Conservation (phyloP, 495 filamentous ascomycete genomes). For the Trichoderma virens region DNA sequence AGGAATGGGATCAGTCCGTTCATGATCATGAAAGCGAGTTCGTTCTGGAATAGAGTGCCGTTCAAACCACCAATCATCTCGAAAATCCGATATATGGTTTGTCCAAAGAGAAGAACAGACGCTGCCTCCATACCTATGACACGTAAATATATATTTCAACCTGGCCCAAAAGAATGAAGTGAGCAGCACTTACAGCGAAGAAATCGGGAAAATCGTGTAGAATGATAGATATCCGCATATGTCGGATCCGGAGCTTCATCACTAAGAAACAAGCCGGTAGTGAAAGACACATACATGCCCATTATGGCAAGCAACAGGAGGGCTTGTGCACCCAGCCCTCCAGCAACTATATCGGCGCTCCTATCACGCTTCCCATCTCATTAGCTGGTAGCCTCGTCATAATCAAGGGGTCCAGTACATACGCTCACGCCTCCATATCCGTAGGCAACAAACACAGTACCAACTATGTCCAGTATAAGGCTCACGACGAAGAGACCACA, state of each 20-base stretch:
- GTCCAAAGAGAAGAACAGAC: conserved; percentile 23
- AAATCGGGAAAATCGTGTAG: conserved; percentile 26
- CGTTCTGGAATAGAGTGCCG: conserved; percentile 21
- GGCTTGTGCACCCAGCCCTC: background rate
- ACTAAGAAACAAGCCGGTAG: conserved; percentile 23
- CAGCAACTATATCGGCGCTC: background rate
- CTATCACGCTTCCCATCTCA: background rate
- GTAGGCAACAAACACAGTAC: conserved; percentile 19
- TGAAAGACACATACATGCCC: conserved; percentile 24
- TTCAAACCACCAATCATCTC: conserved; percentile 23
- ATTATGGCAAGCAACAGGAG: conserved; percentile 19
- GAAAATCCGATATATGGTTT: conserved; percentile 27
- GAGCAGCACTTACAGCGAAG: conserved; percentile 24
- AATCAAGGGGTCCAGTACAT: background rate
- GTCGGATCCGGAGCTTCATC: conserved; percentile 24
- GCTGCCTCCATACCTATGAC: conserved; percentile 21
- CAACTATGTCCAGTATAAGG: conserved; percentile 30
- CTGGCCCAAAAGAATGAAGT: background rate
- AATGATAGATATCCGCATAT: conserved; percentile 26
- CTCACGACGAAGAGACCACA: conserved; percentile 23
- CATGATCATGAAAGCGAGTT: conserved; percentile 23
- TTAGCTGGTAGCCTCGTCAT: conserved; percentile 13
- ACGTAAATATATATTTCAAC: conserved; percentile 12
- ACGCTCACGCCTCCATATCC: conserved; percentile 15
- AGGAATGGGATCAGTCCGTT: conserved; percentile 33